Evolutionary conservation across 192 early-diverging fungal species (phyloP).

Genomic region (Podila epicladia): DNA sequence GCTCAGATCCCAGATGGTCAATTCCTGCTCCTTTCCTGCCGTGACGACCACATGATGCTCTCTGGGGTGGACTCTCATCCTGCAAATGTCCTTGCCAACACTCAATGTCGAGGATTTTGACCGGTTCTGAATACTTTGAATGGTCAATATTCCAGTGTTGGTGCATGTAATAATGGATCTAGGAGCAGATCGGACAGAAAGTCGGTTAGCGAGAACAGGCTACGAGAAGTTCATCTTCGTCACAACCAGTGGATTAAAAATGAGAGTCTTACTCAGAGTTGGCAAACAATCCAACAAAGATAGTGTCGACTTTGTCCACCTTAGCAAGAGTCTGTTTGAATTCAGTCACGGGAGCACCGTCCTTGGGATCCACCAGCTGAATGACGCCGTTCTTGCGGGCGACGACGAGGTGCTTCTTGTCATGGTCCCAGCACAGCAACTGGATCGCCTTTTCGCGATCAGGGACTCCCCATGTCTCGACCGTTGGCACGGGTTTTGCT

Average conservation of each 20-base stretch:
- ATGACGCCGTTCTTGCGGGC: constrained; percentile 64
- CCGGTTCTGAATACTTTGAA: constrained; percentile 27
- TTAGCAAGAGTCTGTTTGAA: constrained; percentile 45
- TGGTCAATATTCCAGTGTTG: constrained; percentile 30
- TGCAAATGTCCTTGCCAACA: constrained; percentile 64
- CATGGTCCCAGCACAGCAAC: constrained; percentile 46
- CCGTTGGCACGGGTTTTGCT: constrained; percentile 11
- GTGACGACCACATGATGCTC: constrained; percentile 77
- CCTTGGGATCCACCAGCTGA: constrained; percentile 53
- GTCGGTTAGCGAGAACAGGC: not conserved
- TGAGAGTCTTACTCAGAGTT: constrained; percentile 50
- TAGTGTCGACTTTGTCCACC: constrained; percentile 45
- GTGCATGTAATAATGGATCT: constrained; percentile 40
- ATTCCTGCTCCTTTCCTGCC: constrained; percentile 88
- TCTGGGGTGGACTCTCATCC: constrained; percentile 74
- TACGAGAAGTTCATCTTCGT: not conserved
- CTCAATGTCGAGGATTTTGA: constrained; percentile 38
- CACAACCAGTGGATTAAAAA: not conserved
- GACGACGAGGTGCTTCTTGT: constrained; percentile 56
- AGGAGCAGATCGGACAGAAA: not conserved
- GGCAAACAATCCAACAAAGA: constrained; percentile 61
- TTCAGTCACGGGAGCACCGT: constrained; percentile 41
- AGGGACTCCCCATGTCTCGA: constrained; percentile 51
- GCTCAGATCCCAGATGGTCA: constrained; percentile 79
- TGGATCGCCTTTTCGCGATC: constrained; percentile 42